Evolutionary conservation across 306 rosid genomes (phyloP), one percentile per base, ranked within the genome.

Genomic region (Casuarina equisetifolia): DNA sequence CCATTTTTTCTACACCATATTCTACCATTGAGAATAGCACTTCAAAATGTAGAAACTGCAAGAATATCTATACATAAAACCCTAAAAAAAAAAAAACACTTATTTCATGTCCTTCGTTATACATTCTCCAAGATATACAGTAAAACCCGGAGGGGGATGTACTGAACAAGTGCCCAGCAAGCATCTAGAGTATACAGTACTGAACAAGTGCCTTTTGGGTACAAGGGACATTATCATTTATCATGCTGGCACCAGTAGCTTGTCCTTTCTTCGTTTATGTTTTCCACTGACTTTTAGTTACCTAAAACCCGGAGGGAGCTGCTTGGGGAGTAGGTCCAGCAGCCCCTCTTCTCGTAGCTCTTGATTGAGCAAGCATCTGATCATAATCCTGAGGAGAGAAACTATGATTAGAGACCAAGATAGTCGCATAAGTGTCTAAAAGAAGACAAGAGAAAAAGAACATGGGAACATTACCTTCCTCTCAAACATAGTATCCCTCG

Each of bases 281-380:
- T 50, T 19, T 69, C 59, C 49, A 42, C 19, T 64, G 53, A 51
- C 50, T 69, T 17, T 76, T 43, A 42, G 68, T 76, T 25, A 72
- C 91, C 90, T 97, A 87, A 70, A 88, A 59, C 76, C 99, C 97
- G 4, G 97, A 88, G 32, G 97, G 94, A 54, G 97, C 84, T 7
- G 80, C 93, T 76, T 91, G 96, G 3, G 97, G 88, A 81, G 75
- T 77, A 76, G 88, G 90, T 20, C 93, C 92, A 38, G 53, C 74
- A 25, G 32, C 32, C 78, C 48, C 83, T 80, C 88, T 87, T 88
- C 91, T 85, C 82, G 2, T 76, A 62, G 97, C 97, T 84, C 91
- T 84, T 67, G 97, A 89, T 81, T 86, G 86, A 73, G 99, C 84
- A 69, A 88, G 97, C 85, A 88, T 79, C 85, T 82, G 93, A 19